Evolutionary conservation across 225 moss, liverwort and hornwort species (phyloP), one percentile per base, ranked within the genome.

Genomic region (Marchantia polymorpha): DNA sequence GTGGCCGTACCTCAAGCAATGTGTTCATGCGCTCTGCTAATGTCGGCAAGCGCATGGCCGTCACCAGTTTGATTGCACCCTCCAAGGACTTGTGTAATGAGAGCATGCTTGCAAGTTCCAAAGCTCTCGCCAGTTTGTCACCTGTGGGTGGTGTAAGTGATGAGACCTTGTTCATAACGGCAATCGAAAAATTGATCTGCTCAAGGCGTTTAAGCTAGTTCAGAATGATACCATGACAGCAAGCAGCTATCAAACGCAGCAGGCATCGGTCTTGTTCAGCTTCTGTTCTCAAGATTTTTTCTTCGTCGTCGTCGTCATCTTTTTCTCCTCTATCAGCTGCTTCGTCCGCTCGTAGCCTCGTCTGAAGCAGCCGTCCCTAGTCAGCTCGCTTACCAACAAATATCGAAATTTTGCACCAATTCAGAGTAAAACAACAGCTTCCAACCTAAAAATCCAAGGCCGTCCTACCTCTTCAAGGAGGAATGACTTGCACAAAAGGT

Each of bases 241-340:
- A 88, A 72, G 95, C 91, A 80, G 94, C 90, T 79, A 95, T 91
- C 46, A 99, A 83, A 64, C 97, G 94, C 63, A 99, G 83, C 22
- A 99, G 85, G 77, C 94, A 95, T 60, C 93, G 91, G 69, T 99
- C 97, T 55, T 93, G 90, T 68, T 99, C 94, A 58, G 91, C 95
- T 85, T 95, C 89, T 88, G 90, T 90, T 80, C 86, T 89, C 64
- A 95, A 80, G 20, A 93, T 83, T 23, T 87, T 86, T 52, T 94
- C 92, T 74, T 94, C 94, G 16, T 89, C 89, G 52, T 87, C 86
- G 53, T 89, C 86, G 59, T 91, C 93, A 50, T 91, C 92, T 12
- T 79, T 64, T 12, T 79, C 76, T 19, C 79, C 79, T 78, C 87
- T 82, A 50, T 88, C 84, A 29, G 92, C 90, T 83, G 92, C 92